Conservation (phyloP, 768 basidiomycete genomes). For the Mycena metata region DNA sequence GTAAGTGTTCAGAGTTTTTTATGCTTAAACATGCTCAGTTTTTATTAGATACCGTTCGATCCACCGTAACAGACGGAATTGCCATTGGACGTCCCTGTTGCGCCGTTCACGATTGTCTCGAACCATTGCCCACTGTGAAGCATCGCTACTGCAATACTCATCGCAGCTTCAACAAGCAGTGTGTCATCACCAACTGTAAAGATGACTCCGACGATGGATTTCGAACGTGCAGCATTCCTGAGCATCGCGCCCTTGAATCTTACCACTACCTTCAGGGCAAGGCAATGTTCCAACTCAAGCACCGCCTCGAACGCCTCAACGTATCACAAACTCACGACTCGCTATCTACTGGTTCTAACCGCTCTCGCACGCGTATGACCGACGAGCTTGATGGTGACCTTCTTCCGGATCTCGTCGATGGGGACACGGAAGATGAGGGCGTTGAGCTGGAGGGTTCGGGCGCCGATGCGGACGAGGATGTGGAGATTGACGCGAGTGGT, state of each 20-base stretch:
- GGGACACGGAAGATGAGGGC: not conserved
- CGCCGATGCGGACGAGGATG: slow-evolving; percentile 38
- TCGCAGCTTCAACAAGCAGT: slow-evolving; percentile 7
- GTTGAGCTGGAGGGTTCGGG: slow-evolving; percentile 14
- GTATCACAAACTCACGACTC: slow-evolving; percentile 26
- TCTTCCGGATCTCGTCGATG: not conserved
- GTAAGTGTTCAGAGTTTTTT: too few relatives aligned
- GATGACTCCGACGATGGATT: slow-evolving; percentile 7
- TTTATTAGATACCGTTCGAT: slow-evolving; percentile 23
- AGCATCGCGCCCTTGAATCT: slow-evolving; percentile 43
- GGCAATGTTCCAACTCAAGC: slow-evolving; percentile 49
- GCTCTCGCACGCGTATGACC: not conserved
- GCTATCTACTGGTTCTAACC: not conserved
- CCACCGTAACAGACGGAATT: slow-evolving; percentile 45
- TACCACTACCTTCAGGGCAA: slow-evolving; percentile 34
- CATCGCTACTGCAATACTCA: slow-evolving; percentile 38
- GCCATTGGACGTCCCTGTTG: slow-evolving; percentile 46
- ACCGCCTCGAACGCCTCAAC: slow-evolving; percentile 36
- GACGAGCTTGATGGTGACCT: not conserved
- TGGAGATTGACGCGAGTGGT: slow-evolving; percentile 29
- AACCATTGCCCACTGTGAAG: slow-evolving; percentile 32
- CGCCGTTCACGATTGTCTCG: slow-evolving; percentile 41
- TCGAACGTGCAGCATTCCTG: slow-evolving; percentile 30
- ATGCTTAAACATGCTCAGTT: too few relatives aligned
- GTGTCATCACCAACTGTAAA: slow-evolving; percentile 31